A percentile compares a stretch with the other conserved stretches of the same genome.
Evolutionary conservation across 805 yeast species (phyloP).

Genomic region (Ogataea pini): DNA sequence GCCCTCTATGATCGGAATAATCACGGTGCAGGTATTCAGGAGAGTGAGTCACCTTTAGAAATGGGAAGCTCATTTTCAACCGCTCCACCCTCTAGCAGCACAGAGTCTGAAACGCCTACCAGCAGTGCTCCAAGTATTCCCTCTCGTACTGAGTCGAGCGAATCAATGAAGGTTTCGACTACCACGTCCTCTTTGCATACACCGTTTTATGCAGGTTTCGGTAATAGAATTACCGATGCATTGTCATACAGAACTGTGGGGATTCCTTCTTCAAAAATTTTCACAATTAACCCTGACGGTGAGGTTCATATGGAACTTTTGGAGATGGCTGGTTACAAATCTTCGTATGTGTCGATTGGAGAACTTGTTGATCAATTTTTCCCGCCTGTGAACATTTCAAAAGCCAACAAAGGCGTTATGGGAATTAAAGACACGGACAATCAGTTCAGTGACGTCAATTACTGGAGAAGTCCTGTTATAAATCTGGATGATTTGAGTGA

Average conservation of each 20-base stretch:
- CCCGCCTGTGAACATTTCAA: constrained; percentile 65
- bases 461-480: constrained; percentile 83
- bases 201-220: constrained; percentile 97
- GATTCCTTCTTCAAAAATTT: constrained; percentile 89
- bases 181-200: constrained; percentile 43
- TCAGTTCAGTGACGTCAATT: constrained; percentile 82
- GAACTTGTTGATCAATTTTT: constrained; percentile 96
- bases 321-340: constrained; percentile 89
- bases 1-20: constrained; percentile 50
- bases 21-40: background rate
- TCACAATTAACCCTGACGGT: constrained; percentile 94
- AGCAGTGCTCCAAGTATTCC: background rate
- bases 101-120: background rate
- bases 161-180: background rate
- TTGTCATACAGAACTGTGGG: constrained; percentile 91
- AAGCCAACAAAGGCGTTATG: constrained; percentile 17
- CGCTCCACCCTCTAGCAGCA: background rate
- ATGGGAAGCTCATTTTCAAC: background rate
- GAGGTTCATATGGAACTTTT: constrained; percentile 96
- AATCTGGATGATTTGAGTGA: constrained; percentile 63
- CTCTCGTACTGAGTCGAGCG: background rate
- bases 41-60: background rate
- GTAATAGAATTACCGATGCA: constrained; percentile 95
- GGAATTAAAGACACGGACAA: constrained; percentile 45
- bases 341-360: constrained; percentile 84